Percentiles rank a stretch among this genome's conserved stretches.
Conservation (phyloP, 108 stramenopile genomes). For the Skeletonema potamos region DNA sequence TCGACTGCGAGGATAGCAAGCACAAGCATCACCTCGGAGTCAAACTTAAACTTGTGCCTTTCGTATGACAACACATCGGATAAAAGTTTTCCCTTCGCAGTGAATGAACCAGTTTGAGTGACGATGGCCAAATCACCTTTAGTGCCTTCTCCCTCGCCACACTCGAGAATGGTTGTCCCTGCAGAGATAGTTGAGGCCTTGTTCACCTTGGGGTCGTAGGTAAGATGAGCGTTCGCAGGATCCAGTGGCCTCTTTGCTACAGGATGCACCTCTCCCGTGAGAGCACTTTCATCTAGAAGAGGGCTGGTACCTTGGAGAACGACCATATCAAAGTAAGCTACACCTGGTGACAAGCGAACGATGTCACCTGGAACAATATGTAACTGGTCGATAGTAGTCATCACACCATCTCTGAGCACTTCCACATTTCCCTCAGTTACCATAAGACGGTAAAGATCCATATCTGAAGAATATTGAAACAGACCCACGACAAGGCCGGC, state of each 20-base stretch:
- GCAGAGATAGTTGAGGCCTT: constrained; percentile 64
- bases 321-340: constrained; percentile 61
- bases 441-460: constrained; percentile 47
- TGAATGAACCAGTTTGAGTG: constrained; percentile 58
- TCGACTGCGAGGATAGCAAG: constrained; percentile 49
- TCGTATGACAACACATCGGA: constrained; percentile 62
- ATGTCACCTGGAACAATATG: constrained; percentile 69
- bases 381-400: constrained; percentile 29
- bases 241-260: constrained; percentile 56
- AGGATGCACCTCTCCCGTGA: constrained; percentile 66
- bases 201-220: constrained; percentile 35
- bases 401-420: constrained; percentile 53
- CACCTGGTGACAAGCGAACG: constrained; percentile 42
- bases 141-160: constrained; percentile 19
- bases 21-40: constrained; percentile 57
- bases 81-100: constrained; percentile 63
- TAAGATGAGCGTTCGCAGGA: constrained; percentile 15
- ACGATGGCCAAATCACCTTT: constrained; percentile 54
- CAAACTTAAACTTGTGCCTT: constrained; percentile 72
- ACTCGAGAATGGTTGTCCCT: constrained; percentile 62
- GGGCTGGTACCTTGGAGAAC: constrained; percentile 35
- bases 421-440: constrained; percentile 45
- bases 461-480: constrained; percentile 53
- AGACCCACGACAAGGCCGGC: constrained; percentile 48
- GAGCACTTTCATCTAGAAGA: constrained; percentile 63